Base-by-base conservation (phyloP, 768 basidiomycete genomes). In the Ramaria rubella region DNA sequence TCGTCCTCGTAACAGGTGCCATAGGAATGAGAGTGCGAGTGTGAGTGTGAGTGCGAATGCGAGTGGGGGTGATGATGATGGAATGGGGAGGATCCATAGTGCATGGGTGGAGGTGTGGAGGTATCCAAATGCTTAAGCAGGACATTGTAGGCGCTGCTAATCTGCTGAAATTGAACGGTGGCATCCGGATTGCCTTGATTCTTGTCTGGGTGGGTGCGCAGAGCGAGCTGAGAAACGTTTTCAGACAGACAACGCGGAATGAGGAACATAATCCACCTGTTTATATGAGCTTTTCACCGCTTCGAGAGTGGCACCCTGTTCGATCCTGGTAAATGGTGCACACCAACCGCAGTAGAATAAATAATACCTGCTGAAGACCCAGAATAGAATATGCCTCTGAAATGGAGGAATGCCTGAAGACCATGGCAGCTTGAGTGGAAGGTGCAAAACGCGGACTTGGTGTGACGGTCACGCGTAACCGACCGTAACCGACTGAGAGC, bases 201-300 rank as follows among this genome's bases (percentile, higher is more conserved):
- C 71, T 88, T 89, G 71, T 88, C 87, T 7, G 88, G 87, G 69
- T 90, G 88, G 0, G 81, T 85, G 19, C 75, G 75, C 23, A 87
- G 71, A 4, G 86, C 86, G 52, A 82, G 72, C 81, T 86, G 54
- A 19, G 42, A 9, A 33, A 19, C 6, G 46, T 26, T 48, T 11
- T 11, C 36, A n/a, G n/a, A 38, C 31, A 45, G 26, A 55, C 51
- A 30, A 14, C 50, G 14, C 17, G 48, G 27, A 48, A 31, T 29
- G 23, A 53, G 43, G 36, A 44, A 57, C 21, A 42, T 27, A 33
- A 62, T 69, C 42, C 54, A 81, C 87, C 77, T 85, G 81, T 66
- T 79, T 87, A 74, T 88, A 90, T 8, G 81, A 75, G 49, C 70
- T 73, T 68, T 83, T 87, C 49, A 88, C 81, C n/a, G 71, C 68